phyloP scores from a whole-genome alignment of 2,329 filamentous ascomycete species.

The Coleophoma eucalyptorum region DNA sequence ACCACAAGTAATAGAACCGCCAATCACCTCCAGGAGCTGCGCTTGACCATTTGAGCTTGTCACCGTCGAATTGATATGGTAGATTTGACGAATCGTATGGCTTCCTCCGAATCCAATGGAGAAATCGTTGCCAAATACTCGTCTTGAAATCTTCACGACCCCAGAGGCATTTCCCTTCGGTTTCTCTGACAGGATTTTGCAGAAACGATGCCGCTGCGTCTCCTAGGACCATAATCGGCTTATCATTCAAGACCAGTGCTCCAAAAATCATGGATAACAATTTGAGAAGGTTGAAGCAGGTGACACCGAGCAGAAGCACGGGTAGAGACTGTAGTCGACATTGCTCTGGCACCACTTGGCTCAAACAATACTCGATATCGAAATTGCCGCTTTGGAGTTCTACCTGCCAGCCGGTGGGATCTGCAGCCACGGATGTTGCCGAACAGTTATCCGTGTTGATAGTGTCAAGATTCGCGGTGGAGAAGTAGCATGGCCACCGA shows the following conservation, averaged over 20 bases:
- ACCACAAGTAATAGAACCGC: not conserved
- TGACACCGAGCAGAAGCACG: conserved; percentile 11
- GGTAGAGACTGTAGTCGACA: not conserved
- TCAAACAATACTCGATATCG: not conserved
- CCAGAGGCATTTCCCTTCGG: not conserved
- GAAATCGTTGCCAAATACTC: not conserved
- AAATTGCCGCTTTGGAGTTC: not conserved
- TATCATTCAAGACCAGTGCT: not conserved
- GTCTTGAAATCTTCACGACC: not conserved
- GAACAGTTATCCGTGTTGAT: not conserved
- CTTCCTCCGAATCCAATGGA: not conserved
- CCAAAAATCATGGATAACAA: conserved; percentile 15
- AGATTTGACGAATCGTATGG: not conserved
- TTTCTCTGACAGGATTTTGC: not conserved
- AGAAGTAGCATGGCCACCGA: not conserved
- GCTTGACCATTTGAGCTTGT: not conserved
- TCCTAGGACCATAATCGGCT: not conserved
- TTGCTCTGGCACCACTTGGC: not conserved
- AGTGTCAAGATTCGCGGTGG: not conserved
- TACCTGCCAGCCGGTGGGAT: not conserved
- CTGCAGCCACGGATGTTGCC: not conserved
- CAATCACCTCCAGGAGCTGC: not conserved
- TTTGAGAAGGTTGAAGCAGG: conserved; percentile 23
- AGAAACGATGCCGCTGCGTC: not conserved
- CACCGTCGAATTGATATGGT: not conserved